Evolutionary conservation across 73 alveolate genomes (phyloP), one percentile per base, ranked within the genome.

Genomic region (Halteria grandinella): DNA sequence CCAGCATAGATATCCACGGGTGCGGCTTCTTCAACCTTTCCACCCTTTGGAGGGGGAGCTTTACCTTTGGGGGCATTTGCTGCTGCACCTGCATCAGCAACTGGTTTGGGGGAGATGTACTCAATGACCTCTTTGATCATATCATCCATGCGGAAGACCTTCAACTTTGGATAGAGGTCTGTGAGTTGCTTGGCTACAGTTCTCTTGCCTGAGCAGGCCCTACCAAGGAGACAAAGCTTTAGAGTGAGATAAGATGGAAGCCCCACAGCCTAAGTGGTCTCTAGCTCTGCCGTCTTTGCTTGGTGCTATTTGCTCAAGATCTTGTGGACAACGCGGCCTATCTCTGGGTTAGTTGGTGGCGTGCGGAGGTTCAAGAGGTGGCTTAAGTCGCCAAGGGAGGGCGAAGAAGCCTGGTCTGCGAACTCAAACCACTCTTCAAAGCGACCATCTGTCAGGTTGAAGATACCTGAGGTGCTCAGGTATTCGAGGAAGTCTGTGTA

Each of bases 171-270:
- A 33, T 34, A 50, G 0, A 29, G n/a, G 0, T 81, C 91, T 11
- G 52, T 39, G 12, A 87, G 28, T 45, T 80, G 69, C 57, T 55
- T 47, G 51, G 76, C 74, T 12, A 60, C 48, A 17, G 86, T 64
- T 17, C 53, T 21, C 55, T 55, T 72, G 18, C 89, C 89, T 7
- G 87, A 64, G 29, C 44, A 81, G 17, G 69, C 20, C 28, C 47
- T 50, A 0, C 95, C 95, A 5, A 54, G 17, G 6, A 87, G n/a
- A 39, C 83, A 66, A 0, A 87, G 49, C 52, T 81, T 87, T 23
- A 79, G 36, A n/a, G 89, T 79, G 44, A 81, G 45, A 25, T 80
- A 76, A 23, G 43, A 31, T 0, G 95, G 95, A 4, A 59, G 21
- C 1, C 45, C 55, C 2, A 4, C 15, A 6, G 18, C 39, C 21